Base-by-base conservation (phyloP, 495 filamentous ascomycete species). In the Glarea lozoyensis region DNA sequence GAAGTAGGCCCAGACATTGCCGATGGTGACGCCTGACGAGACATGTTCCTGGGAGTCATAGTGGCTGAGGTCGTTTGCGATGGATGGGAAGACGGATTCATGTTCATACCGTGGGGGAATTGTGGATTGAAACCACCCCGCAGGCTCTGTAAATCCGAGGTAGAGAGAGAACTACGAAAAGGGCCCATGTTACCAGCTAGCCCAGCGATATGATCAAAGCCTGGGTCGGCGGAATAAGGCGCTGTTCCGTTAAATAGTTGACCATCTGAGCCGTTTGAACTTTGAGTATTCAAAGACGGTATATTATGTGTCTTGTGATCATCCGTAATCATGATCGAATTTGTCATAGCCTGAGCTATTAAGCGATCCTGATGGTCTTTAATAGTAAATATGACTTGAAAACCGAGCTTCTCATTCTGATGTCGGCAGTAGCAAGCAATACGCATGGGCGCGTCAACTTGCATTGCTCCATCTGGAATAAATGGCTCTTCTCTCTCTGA, bases 351-450 rank as follows among this genome's bases (percentile, higher is more conserved):
- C 54, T 97, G 90, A 15, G 88, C 83, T 37, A 95, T 61, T 16
- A 93, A 62, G 31, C 78, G 77, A 55, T 76, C 79, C 40, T 72
- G 54, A 48, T 81, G 73, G 64, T 94, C 85, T 54, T 88, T 93
- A 40, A 97, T 64, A 2, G 90, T 96, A 57, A 95, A 92, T 22
- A 97, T 93, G 50, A 97, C 86, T 54, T 86, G 84, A 52, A 94
- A 97, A 2, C 90, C 90, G 42, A 80, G 63, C 57, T 95, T 95
- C 62, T 97, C 90, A 27, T 77, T 73, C 45, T 96, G 90, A 57
- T 97, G 90, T 2, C 90, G 78, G 61, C 90, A 95, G 62, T 97
- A 97, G 60, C 90, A 97, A 3, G 88, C 86, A 52, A 97, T 94
- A n/a, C 90, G 77, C 88, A 97, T 94, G 4, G 87, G 86, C 6